Conservation (phyloP, 176 grass and related monocot species). For the Bolboschoenus planiculmis region DNA sequence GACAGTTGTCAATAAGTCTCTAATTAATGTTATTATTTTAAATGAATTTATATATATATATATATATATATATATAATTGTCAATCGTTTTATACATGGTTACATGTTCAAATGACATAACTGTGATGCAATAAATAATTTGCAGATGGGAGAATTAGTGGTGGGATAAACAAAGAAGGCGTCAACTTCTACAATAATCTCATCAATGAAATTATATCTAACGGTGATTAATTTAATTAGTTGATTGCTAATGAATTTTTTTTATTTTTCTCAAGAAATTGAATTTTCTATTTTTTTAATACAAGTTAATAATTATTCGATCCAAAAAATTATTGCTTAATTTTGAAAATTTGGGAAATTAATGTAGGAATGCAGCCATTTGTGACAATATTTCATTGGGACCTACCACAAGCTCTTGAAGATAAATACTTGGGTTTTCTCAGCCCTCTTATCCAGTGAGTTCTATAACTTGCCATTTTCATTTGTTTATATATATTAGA, state of each 20-base stretch:
- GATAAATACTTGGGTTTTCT: conserved; percentile 49
- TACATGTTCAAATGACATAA: background rate
- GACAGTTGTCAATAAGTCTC: no score
- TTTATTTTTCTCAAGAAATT: no score
- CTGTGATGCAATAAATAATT: background rate
- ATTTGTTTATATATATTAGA: no score
- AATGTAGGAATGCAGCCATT: conserved; percentile 49
- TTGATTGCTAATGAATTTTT: background rate
- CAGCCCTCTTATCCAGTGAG: conserved; percentile 27
- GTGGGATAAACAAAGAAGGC: conserved; percentile 56
- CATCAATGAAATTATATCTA: conserved; percentile 45
- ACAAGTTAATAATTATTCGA: no score
- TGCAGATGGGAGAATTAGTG: conserved; percentile 39
- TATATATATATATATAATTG: background rate
- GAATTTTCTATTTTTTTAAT: no score
- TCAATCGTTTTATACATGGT: background rate
- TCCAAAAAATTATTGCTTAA: no score
- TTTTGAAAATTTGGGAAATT: no score
- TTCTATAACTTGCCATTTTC: no score
- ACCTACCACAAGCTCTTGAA: conserved; percentile 40
- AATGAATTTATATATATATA: no score
- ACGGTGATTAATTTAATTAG: conserved; percentile 21
- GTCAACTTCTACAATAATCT: conserved; percentile 57
- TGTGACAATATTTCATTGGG: conserved; percentile 57
- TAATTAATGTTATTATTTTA: no score